A percentile compares a stretch with the other conserved stretches of the same genome.
Conservation (phyloP, 2,329 filamentous ascomycete species). For the Didymosphaeria variabile region DNA sequence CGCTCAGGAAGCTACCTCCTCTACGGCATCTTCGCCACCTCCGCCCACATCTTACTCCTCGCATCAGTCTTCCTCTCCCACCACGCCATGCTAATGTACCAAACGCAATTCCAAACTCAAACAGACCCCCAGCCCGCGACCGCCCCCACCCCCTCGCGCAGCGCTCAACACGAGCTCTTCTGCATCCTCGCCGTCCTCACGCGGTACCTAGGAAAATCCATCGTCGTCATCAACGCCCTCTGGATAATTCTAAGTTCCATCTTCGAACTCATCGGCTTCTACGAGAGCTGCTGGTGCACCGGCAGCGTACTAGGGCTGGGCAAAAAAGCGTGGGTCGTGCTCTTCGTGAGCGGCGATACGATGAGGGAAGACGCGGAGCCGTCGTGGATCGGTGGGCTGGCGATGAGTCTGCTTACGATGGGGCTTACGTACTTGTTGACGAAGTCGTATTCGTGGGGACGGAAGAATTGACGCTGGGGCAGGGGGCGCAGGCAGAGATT, state of each 20-base stretch:
- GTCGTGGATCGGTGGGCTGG: constrained; percentile 4
- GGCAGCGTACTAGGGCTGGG: neutral
- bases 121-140: neutral
- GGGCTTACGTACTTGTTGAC: neutral
- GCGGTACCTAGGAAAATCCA: neutral
- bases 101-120: neutral
- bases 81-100: neutral
- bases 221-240: neutral
- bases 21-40: neutral
- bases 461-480: neutral
- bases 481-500: too few species aligned
- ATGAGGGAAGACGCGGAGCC: constrained; percentile 4
- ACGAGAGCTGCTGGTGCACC: constrained; percentile 8
- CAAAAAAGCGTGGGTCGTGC: neutral
- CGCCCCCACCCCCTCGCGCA: neutral
- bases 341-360: constrained; percentile 2
- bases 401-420: constrained; percentile 6
- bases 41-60: neutral
- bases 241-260: constrained; percentile 2
- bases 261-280: constrained; percentile 1
- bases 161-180: neutral
- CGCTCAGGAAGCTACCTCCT: constrained; percentile 8
- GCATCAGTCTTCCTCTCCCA: neutral
- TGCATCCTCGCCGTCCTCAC: neutral
- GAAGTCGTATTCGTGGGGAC: neutral